Base-by-base conservation (phyloP, 495 filamentous ascomycete species). In the Neohortaea acidophila region DNA sequence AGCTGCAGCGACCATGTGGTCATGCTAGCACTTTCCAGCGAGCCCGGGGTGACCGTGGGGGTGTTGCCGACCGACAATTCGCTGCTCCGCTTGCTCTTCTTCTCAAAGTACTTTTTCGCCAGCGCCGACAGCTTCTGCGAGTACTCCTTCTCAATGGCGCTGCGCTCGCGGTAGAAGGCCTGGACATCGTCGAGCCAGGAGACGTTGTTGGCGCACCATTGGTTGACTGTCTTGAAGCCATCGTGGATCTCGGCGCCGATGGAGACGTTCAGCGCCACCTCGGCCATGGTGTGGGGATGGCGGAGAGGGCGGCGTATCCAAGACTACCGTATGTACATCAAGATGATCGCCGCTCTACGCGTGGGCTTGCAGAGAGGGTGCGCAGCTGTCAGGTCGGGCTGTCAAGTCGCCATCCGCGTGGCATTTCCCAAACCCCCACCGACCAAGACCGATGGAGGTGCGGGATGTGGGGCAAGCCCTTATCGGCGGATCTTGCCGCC, bases 1-100 rank as follows among this genome's bases (percentile, higher is more conserved):
- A 99, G 70, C 59, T 94, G 91, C 7, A 85, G 85, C 9, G 81
- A 81, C 89, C 89, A 99, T 22, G 89, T 96, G 6, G 87, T 94
- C 51, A 99, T 69, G 21, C 84, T 93, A 19, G 91, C 87, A 55
- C 85, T 87, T 54, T 99, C 89, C 38, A 99, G 72, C 22, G 84
- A 93, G 3, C 91, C 89, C 1, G 89, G 91, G 4, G 89, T 96
- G 70, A 94, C 76, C 45, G 70, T 73, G 29, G 89, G 89, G 14
- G 73, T 87, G 55, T 99, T 91, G 45, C 89, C 89, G 27, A 99
- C 89, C 55, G 86, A 94, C 46, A 99, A 52, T 47, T 66, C 79
- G 49, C 82, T 80, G 21, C 81, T 77, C 63, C 91, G 94, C 64
- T 77, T 86, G 11, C 79, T 72, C 62, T 94, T 96, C 64, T 89